Percentiles rank a stretch among this genome's conserved stretches.
Conservation (phyloP, 345 rosid genomes). For the Camelina laxa region DNA sequence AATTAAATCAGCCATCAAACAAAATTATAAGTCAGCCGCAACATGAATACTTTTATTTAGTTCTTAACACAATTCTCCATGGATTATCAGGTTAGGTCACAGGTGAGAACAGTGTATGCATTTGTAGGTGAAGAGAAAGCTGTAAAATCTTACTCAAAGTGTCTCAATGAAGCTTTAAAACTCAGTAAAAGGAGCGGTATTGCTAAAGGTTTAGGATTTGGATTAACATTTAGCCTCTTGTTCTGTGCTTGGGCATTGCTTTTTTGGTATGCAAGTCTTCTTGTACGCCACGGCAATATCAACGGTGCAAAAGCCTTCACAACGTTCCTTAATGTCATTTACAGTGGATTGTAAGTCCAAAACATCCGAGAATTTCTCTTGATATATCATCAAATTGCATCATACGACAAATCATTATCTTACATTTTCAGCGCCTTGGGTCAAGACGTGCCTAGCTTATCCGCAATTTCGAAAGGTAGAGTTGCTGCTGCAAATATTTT, state of each 20-base stretch:
- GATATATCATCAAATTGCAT: conserved; percentile 26
- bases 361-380: background rate
- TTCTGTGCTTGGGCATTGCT: conserved; percentile 76
- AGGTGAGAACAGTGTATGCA: conserved; percentile 77
- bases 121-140: conserved; percentile 81
- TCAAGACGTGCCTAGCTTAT: conserved; percentile 77
- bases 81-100: conserved; percentile 63
- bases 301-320: conserved; percentile 84
- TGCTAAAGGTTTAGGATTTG: conserved; percentile 82
- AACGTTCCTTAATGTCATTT: conserved; percentile 73
- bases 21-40: no score
- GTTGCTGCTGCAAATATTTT: conserved; percentile 72
- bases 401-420: background rate
- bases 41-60: no score
- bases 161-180: conserved; percentile 61
- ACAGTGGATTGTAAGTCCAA: conserved; percentile 77
- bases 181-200: conserved; percentile 66
- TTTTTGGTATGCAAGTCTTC: conserved; percentile 73
- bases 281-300: conserved; percentile 66
- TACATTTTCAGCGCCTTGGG: conserved; percentile 63
- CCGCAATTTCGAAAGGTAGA: conserved; percentile 74
- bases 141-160: conserved; percentile 59
- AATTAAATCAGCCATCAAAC: no score
- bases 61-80: background rate
- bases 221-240: conserved; percentile 66